Evolutionary conservation across 2,329 filamentous ascomycete species (phyloP), one percentile per base, ranked within the genome.

Genomic region (Cryphonectria nitschkei): DNA sequence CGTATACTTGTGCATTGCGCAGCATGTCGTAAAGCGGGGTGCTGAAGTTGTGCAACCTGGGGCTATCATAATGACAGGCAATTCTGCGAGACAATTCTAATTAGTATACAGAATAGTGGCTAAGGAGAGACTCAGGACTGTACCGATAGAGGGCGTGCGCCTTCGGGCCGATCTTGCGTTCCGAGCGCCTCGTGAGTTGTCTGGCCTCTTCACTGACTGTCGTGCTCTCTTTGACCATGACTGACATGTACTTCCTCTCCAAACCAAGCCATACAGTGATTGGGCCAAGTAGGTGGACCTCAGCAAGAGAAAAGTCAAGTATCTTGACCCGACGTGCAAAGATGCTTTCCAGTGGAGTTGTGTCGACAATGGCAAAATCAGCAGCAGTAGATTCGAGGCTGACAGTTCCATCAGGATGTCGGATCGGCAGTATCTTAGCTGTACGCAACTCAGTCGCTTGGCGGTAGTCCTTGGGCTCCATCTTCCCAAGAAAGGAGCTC

Each of bases 241-340:
- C 41, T 1, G 81, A 83, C 1, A 84, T 50, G 67, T 78, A 81
- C 6, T 79, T 75, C 0, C 67, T 37, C 9, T 77, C 75, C 0
- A 84, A 70, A 0, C 74, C 70, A 3, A 75, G 64, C 82, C 82
- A 84, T 0, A 74, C 58, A 5, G 84, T 19, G 5, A 83, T 78
- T 0, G 75, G 76, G 3, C 68, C 68, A 0, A 84, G 69, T 0
- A 68, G 71, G 1, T 70, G 73, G 4, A 81, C 74, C 0, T 83
- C 79, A 8, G 81, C 75, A 1, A 82, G 63, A 0, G 62, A 73
- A 66, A 82, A 83, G 69, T 82, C 80, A 0, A 84, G 74, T 2
- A 80, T 70, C 63, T 78, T 81, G 3, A 78, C 76, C 14, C 70
- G 75, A 6, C 67, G 29, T 0, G 65, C 29, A 64, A 84, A 84